Base-by-base conservation (phyloP, 2,329 filamentous ascomycete species). In the Echinosphaeria canescens region DNA sequence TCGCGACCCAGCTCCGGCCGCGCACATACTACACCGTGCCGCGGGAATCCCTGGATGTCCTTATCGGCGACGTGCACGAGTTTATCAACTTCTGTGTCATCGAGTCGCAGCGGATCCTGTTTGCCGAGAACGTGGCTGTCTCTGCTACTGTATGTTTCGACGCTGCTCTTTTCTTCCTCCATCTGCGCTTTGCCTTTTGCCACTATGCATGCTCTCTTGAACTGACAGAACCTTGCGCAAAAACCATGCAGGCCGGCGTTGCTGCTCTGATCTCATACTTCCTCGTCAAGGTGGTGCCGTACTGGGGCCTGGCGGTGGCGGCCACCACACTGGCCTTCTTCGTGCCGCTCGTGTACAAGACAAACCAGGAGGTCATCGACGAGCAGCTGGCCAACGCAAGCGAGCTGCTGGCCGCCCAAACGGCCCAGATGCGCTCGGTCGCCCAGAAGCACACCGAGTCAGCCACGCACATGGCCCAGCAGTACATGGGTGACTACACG, bases 1-100 rank as follows among this genome's bases (percentile, higher is more conserved):
- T 76, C 25, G 55, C 66, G 31, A 67, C 67, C 27, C 70, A 75
- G 47, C 45, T 76, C 39, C 65, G 71, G 36, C 71, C 71, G 28
- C 63, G 59, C 44, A 60, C 62, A 44, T 76, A 76, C 51, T 73
- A 70, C 47, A 73, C 67, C 5, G 47, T 76, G 23, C 60, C 70
- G 8, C 59, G 62, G 35, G 62, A 71, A 37, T 67, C 64, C 5
- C 47, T 75, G 22, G 64, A 75, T 38, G 45, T 49, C 30, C 36
- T 70, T 34, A 61, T 72, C 37, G 65, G 64, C 30, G 71, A 75
- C 35, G 51, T 69, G 22, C 63, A 74, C 40, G 70, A 75, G 48
- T 57, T 76, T 31, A 47, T 71, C 50, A 76, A 76, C 57, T 76
- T 76, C 47, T 69, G 75, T 38, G 56, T 74, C 33, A 73, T 76